A percentile compares a stretch with the other conserved stretches of the same genome.
Evolutionary conservation across 2,329 filamentous ascomycete species (phyloP).

Genomic region (Chaetothyriales sp.): DNA sequence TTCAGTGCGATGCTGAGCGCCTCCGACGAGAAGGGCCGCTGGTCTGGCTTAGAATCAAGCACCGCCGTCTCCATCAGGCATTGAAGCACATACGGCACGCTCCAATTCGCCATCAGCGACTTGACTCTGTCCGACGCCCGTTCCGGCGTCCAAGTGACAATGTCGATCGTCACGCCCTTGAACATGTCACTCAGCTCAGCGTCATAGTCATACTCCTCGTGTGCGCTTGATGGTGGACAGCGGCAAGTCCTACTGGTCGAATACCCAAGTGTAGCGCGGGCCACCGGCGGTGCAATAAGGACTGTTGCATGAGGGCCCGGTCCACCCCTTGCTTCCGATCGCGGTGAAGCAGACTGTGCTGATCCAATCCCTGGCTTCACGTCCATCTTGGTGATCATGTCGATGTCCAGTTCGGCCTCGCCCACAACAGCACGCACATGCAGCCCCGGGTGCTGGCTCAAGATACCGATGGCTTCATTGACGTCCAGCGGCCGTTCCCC

Average conservation of each 20-base stretch:
- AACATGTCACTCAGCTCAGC: background rate
- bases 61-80: background rate
- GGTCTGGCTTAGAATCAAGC: background rate
- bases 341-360: background rate
- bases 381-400: slow-evolving; percentile 1
- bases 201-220: background rate
- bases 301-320: background rate
- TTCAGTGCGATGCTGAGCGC: background rate
- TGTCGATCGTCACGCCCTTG: background rate
- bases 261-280: background rate
- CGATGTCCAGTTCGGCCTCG: slow-evolving; percentile 8
- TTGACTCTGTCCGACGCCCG: background rate
- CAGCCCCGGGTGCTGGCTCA: background rate
- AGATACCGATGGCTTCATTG: background rate
- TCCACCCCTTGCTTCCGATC: background rate
- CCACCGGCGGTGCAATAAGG: background rate
- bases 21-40: background rate
- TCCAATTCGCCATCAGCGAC: background rate
- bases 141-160: background rate
- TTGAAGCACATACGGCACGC: background rate
- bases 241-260: background rate
- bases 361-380: background rate
- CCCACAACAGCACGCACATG: slow-evolving; percentile 26
- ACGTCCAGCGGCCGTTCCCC: background rate
- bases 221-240: background rate